These are phyloP conservation scores for Forsythia suspensa DNA, from an alignment of 257 asterid genomes.

Conservation along the genomic window DNA sequence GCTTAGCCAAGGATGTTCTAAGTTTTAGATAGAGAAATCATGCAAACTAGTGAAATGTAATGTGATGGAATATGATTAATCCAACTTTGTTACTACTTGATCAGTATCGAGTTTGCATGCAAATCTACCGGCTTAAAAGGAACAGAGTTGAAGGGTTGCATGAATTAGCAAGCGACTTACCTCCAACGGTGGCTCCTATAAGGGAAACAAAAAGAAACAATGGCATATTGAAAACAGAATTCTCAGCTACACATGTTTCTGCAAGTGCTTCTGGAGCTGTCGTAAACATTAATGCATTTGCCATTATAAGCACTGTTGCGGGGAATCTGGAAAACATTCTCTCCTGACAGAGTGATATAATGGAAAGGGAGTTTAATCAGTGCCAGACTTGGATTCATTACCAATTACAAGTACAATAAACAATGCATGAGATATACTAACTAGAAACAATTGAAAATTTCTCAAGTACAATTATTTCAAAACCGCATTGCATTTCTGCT, in stretches of 20 bases:
- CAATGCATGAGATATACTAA: not conserved
- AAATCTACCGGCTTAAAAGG: constrained; percentile 8
- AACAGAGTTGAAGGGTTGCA: not conserved
- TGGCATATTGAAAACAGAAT: constrained; percentile 67
- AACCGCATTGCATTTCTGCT: too few relatives aligned
- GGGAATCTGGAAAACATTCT: constrained; percentile 36
- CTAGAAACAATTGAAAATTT: not conserved
- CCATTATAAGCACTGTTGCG: constrained; percentile 36
- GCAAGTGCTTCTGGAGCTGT: constrained; percentile 80
- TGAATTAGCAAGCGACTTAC: constrained; percentile 33
- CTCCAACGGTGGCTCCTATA: constrained; percentile 97
- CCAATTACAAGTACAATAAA: not conserved
- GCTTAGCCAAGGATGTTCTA: not conserved
- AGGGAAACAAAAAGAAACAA: constrained; percentile 82
- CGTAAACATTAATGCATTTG: constrained; percentile 56
- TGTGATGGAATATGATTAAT: not conserved
- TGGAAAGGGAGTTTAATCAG: not conserved
- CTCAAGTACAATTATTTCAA: not conserved
- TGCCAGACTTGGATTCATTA: not conserved
- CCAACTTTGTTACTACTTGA: not conserved
- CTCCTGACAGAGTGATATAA: constrained; percentile 43
- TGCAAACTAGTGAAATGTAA: not conserved
- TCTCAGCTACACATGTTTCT: constrained; percentile 78
- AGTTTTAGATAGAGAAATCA: not conserved
- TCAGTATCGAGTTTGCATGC: not conserved